Evolutionary conservation across 2,329 filamentous ascomycete genomes (phyloP), one percentile per base, ranked within the genome.

Genomic region (Sclerotinia subarctica): DNA sequence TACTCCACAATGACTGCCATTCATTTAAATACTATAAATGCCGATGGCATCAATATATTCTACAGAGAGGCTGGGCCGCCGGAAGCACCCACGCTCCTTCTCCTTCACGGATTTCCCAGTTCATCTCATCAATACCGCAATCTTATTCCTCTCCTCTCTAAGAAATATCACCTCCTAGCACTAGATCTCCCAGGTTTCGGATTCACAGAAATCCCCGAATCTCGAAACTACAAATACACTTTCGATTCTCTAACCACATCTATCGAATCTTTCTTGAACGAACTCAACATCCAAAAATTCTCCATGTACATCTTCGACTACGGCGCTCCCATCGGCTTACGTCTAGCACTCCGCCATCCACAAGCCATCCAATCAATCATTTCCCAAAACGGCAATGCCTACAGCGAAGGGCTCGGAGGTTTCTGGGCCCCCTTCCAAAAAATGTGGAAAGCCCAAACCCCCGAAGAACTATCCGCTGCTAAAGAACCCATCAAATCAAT

Each of bases 221-320:
- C 81, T 81, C 49, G 83, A 86, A 75, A 78, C 62, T 88, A 84
- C 78, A 74, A 74, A 10, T 85, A 87, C 78, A 85, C 81, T 19
- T 88, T 89, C 71, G 82, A 80, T 58, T 82, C 79, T 73, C 75
- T 88, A 7, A 77, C 85, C 46, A 74, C 67, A 7, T 84, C 82
- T 1, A 78, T 85, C 47, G 78, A 77, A 13, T 79, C 79, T 8
- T 87, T 87, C 72, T 75, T 86, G 17, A 78, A 82, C 47, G 78
- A 79, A 0, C 77, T 88, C 11, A 69, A 77, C 3, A 78, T 88
- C 47, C 69, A 73, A 19, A 80, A 79, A 44, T 87, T 83, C 76
- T 81, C 82, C 19, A 76, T 86, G 38, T 89, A 88, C 75, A 81
- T 88, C 70, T 88, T 89, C 74, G 86, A 89, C 78, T 88, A 88